Evolutionary conservation across 2,329 filamentous ascomycete species (phyloP).

Genomic region (Trichoderma pleuroti): DNA sequence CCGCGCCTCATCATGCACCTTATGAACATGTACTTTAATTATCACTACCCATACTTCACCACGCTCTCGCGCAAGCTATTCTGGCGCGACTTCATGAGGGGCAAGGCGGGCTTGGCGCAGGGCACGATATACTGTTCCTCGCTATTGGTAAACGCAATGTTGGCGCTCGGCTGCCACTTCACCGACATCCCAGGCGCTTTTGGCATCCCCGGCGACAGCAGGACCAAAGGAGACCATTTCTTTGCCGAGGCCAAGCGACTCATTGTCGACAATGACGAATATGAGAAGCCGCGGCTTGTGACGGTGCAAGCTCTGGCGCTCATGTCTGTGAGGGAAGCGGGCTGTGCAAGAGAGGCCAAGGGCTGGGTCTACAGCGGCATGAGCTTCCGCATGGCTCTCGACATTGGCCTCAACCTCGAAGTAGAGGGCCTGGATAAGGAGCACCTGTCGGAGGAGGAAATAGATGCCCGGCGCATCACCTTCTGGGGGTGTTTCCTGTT

Average conservation of each 20-base stretch:
- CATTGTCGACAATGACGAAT: conserved; percentile 87
- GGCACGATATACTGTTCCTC: conserved; percentile 74
- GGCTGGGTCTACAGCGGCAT: conserved; percentile 99
- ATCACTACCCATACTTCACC: conserved; percentile 96
- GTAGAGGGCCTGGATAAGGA: conserved; percentile 61
- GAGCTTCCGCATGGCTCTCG: conserved; percentile 96
- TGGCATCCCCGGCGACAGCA: conserved; percentile 66
- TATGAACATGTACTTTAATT: conserved; percentile 96
- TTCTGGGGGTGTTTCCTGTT: conserved; percentile 99
- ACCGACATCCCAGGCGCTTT: conserved; percentile 72
- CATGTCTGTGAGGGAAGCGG: conserved; percentile 95
- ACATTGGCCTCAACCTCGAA: conserved; percentile 87
- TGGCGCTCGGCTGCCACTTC: conserved; percentile 91
- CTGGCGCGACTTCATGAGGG: conserved; percentile 76
- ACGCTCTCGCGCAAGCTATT: conserved; percentile 84
- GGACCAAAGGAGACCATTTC: conserved; percentile 92
- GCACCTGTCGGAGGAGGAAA: conserved; percentile 70
- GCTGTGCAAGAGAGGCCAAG: conserved; percentile 88
- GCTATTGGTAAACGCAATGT: conserved; percentile 87
- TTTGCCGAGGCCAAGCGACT: conserved; percentile 90
- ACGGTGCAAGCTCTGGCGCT: conserved; percentile 91
- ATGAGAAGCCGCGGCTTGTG: conserved; percentile 80
- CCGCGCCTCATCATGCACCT: conserved; percentile 77
- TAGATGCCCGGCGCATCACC: conserved; percentile 84
- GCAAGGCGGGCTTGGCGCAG: conserved; percentile 55